These are phyloP conservation scores for Malassezia japonica DNA, from an alignment of 1,284 basidiomycete genomes.

Conservation along the genomic window DNA sequence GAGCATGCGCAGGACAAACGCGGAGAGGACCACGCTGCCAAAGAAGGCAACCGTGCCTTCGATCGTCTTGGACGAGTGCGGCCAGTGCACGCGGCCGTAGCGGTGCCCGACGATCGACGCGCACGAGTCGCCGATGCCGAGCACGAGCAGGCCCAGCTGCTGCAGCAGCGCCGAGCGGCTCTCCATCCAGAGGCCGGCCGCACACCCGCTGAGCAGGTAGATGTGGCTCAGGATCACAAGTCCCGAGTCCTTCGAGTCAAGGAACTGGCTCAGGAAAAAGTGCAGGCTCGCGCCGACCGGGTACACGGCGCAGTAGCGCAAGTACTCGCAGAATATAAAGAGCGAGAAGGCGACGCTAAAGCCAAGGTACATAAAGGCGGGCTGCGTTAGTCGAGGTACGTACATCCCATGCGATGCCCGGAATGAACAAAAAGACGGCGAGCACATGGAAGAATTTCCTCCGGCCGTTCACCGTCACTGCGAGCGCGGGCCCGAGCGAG, in stretches of 20 bases:
- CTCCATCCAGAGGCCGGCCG: slow-evolving; percentile 87
- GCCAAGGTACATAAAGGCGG: slow-evolving; percentile 86
- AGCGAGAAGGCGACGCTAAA: slow-evolving; percentile 60
- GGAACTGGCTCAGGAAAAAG: slow-evolving; percentile 85
- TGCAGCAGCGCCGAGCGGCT: slow-evolving; percentile 51
- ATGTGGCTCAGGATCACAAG: slow-evolving; percentile 96
- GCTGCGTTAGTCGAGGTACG: slow-evolving; percentile 40
- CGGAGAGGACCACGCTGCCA: slow-evolving; percentile 61
- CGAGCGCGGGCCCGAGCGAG: slow-evolving; percentile 7
- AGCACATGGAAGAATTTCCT: slow-evolving; percentile 95
- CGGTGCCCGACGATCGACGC: slow-evolving; percentile 84
- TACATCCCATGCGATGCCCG: slow-evolving; percentile 73
- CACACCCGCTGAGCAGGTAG: slow-evolving; percentile 89
- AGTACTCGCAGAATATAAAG: slow-evolving; percentile 45
- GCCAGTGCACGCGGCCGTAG: slow-evolving; percentile 72
- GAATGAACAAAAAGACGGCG: slow-evolving; percentile 89
- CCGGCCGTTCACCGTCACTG: slow-evolving; percentile 75
- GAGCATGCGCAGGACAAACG: slow-evolving; percentile 61
- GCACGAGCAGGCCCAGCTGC: slow-evolving; percentile 78
- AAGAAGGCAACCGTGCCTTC: slow-evolving; percentile 81
- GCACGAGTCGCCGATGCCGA: slow-evolving; percentile 88
- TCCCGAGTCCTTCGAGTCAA: slow-evolving; percentile 88
- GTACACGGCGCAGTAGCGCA: slow-evolving; percentile 88
- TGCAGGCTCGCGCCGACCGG: slow-evolving; percentile 89
- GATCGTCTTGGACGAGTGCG: slow-evolving; percentile 73